Conservation (phyloP, 441 rosid species). For the Adansonia rubrostipa region DNA sequence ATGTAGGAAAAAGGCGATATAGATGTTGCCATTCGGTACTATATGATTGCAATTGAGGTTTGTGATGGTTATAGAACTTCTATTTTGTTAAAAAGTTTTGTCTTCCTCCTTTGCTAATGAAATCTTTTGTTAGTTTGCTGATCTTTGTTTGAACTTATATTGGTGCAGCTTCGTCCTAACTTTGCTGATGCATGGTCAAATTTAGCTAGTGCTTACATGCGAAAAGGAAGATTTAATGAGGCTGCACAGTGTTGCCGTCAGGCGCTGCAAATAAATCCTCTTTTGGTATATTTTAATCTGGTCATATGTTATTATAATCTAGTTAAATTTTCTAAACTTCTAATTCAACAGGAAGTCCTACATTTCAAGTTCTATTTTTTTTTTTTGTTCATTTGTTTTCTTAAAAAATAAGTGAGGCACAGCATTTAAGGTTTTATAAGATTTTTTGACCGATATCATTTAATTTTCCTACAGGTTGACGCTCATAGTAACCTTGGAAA, state of each 20-base stretch:
- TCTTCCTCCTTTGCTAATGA: slow-evolving; percentile 6
- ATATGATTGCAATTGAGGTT: slow-evolving; percentile 97
- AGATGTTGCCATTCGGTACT: slow-evolving; percentile 92
- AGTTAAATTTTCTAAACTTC: background rate
- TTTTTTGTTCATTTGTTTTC: slow-evolving; percentile 14
- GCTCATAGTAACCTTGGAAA: slow-evolving; percentile 98
- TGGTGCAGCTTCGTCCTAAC: slow-evolving; percentile 85
- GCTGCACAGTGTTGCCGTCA: slow-evolving; percentile 96
- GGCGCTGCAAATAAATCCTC: slow-evolving; percentile 88
- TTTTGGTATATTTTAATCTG: slow-evolving; percentile 55
- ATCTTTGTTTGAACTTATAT: slow-evolving; percentile 24
- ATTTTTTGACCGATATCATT: slow-evolving; percentile 27
- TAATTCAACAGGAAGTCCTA: background rate
- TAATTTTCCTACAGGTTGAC: slow-evolving; percentile 67
- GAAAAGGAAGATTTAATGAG: slow-evolving; percentile 91
- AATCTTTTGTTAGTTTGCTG: slow-evolving; percentile 19
- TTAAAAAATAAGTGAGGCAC: slow-evolving; percentile 4
- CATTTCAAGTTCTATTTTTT: background rate
- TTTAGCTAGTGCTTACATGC: slow-evolving; percentile 96
- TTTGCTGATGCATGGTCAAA: slow-evolving; percentile 99
- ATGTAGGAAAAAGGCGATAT: slow-evolving; percentile 93
- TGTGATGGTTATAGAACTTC: slow-evolving; percentile 29
- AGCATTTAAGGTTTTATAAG: slow-evolving; percentile 12
- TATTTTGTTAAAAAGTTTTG: background rate
- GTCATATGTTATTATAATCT: background rate